Percentiles rank a stretch among this genome's conserved stretches.
Conservation (phyloP, 2,329 filamentous ascomycete genomes). For the Colletotrichum caudatum region DNA sequence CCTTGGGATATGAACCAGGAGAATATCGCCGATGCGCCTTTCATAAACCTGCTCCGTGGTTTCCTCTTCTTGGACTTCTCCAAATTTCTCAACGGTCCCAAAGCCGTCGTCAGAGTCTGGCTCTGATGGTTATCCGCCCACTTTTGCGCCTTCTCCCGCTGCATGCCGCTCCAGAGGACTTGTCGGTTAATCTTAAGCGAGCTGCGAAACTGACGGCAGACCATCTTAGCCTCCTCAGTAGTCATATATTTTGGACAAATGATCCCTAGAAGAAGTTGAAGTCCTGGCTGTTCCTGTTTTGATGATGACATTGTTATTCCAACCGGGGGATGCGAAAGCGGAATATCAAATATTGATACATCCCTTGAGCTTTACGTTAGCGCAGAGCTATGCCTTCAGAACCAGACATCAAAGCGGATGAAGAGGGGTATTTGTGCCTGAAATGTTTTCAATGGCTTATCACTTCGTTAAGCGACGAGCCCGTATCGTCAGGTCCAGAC, state of each 20-base stretch:
- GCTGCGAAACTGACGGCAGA: neutral
- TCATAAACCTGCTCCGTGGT: neutral
- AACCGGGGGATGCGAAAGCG: accelerated
- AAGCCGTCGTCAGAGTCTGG: neutral
- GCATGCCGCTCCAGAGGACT: neutral
- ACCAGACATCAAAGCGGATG: neutral
- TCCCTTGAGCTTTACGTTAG: neutral
- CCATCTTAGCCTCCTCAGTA: neutral
- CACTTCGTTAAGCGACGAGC: neutral
- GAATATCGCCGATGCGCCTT: slow-evolving; percentile 1
- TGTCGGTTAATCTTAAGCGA: neutral
- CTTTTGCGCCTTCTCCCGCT: neutral
- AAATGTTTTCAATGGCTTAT: accelerated
- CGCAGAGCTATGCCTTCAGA: neutral
- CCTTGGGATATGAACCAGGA: neutral
- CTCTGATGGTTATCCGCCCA: neutral
- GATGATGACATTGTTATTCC: neutral
- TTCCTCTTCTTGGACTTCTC: neutral
- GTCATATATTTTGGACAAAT: neutral
- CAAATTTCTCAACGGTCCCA: neutral
- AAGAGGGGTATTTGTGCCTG: neutral
- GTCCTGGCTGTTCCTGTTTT: neutral
- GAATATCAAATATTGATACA: neutral
- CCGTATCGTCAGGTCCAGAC: neutral
- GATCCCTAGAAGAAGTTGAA: neutral